A percentile compares a stretch with the other conserved stretches of the same genome.
Conservation (phyloP, 495 filamentous ascomycete species). For the Penicillium angulare region DNA sequence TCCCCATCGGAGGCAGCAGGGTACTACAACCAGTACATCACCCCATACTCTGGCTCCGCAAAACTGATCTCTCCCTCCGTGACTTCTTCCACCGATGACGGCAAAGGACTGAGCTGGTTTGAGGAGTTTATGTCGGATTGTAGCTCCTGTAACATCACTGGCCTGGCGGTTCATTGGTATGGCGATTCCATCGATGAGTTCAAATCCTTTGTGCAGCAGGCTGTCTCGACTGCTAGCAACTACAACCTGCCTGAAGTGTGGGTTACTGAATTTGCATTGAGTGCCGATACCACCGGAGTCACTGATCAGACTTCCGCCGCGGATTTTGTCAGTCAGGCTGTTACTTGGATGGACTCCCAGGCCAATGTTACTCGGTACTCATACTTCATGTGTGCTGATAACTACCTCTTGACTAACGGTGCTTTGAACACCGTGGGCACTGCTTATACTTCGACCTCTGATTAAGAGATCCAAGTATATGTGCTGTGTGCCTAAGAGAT, state of each 20-base stretch:
- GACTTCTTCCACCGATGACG: constrained; percentile 58
- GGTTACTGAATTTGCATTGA: constrained; percentile 73
- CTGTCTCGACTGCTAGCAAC: constrained; percentile 39
- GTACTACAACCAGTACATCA: constrained; percentile 65
- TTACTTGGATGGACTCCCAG: constrained; percentile 66
- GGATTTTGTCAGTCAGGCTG: constrained; percentile 53
- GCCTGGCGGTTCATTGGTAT: constrained; percentile 74
- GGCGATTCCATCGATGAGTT: constrained; percentile 50
- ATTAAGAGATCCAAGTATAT: not conserved
- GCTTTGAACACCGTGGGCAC: constrained; percentile 25
- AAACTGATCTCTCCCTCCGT: constrained; percentile 74
- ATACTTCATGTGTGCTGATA: constrained; percentile 68
- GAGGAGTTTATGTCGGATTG: constrained; percentile 57
- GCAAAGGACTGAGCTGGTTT: constrained; percentile 63
- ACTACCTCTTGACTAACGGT: constrained; percentile 29
- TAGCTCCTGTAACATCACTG: constrained; percentile 59
- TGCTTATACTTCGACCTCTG: constrained; percentile 19
- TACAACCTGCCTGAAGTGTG: constrained; percentile 61
- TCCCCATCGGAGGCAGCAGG: constrained; percentile 55
- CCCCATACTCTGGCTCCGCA: constrained; percentile 61
- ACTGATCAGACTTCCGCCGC: constrained; percentile 42
- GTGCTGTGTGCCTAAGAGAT: not conserved
- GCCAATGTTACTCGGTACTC: constrained; percentile 69
- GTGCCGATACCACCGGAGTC: constrained; percentile 38
- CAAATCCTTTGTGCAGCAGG: constrained; percentile 56